Evolutionary conservation across 2,329 filamentous ascomycete genomes (phyloP), one percentile per base, ranked within the genome.

Genomic region (Penicillium sp.): DNA sequence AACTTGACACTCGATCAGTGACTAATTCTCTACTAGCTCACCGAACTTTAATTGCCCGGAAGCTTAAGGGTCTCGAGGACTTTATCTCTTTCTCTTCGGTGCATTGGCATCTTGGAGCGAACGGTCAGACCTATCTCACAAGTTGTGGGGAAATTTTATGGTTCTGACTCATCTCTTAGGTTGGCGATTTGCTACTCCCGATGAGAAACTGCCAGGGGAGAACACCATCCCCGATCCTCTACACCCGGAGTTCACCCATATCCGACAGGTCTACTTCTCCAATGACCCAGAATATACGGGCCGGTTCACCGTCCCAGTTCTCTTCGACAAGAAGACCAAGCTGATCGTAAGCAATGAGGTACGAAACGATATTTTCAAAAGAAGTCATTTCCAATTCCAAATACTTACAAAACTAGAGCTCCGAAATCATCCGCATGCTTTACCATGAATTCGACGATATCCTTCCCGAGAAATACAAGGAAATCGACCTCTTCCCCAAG

Each of bases 391-490:
- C 8, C 44, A 19, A 13, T 38, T 6, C 9, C 19, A 52, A 31
- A 23, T 10, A n/a, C 60, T 52, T 27, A 64, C 36, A 29, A 44
- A 53, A 25, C 15, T 60, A 77, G 75, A 80, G 89, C 74, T 87
- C 87, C 64, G 92, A 97, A 78, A 96, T 97, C 72, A 87, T 96
- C 72, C 87, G 92, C 70, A 96, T 96, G 90, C 80, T 97, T 60
- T 90, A 90, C 71, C 82, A 82, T 41, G 90, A 86, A 73, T 97
- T 97, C 71, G 87, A 97, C 72, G 82, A 84, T 61, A 70, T 90
- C 36, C 72, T 92, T 25, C 82, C 82, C 0, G 79, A 82, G 2
- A 72, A 87, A 69, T 83, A 84, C 71, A 82, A 82, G 57, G 74
- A 76, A 2, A 71, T 92, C 5, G 83, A 87, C 45, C 80, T 92